Evolutionary conservation across 2,329 filamentous ascomycete genomes (phyloP).

Genomic region (Colletotrichum tofieldiae): DNA sequence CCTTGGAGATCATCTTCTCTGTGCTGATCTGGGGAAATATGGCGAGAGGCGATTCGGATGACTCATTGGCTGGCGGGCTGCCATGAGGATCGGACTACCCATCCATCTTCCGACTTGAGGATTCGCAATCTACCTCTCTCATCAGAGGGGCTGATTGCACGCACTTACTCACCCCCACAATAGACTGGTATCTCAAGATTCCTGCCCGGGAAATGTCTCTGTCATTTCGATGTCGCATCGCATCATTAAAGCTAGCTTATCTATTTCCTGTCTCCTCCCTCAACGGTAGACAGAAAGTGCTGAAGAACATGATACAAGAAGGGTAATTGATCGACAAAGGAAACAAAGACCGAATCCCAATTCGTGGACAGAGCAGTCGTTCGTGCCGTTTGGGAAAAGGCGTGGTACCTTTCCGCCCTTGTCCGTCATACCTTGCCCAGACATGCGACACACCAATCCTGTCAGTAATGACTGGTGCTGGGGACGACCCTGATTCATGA

Average conservation of each 20-base stretch:
- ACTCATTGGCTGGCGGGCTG: not conserved
- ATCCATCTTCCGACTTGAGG: not conserved
- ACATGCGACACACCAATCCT: constrained; percentile 13
- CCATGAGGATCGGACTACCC: not conserved
- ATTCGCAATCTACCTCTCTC: constrained; percentile 7
- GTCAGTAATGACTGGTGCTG: not conserved
- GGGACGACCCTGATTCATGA: constrained; percentile 21
- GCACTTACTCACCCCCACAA: not conserved
- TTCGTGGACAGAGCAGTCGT: not conserved
- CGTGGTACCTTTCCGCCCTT: not conserved
- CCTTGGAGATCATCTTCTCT: constrained; percentile 16
- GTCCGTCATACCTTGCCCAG: not conserved
- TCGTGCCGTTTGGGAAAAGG: not conserved
- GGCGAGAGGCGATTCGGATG: not conserved
- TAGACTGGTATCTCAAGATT: not conserved
- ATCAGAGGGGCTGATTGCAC: not conserved
- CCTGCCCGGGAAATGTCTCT: constrained; percentile 28
- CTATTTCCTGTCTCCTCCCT: not conserved
- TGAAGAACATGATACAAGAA: constrained; percentile 17
- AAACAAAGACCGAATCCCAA: constrained; percentile 7
- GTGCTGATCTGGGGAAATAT: not conserved
- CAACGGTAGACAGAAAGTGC: constrained; percentile 20
- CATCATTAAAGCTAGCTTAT: constrained; percentile 8
- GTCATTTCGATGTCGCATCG: constrained; percentile 13
- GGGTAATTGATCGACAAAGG: constrained; percentile 16